Evolutionary conservation across 2,329 filamentous ascomycete genomes (phyloP).

Genomic region (Fusarium bulbicola): DNA sequence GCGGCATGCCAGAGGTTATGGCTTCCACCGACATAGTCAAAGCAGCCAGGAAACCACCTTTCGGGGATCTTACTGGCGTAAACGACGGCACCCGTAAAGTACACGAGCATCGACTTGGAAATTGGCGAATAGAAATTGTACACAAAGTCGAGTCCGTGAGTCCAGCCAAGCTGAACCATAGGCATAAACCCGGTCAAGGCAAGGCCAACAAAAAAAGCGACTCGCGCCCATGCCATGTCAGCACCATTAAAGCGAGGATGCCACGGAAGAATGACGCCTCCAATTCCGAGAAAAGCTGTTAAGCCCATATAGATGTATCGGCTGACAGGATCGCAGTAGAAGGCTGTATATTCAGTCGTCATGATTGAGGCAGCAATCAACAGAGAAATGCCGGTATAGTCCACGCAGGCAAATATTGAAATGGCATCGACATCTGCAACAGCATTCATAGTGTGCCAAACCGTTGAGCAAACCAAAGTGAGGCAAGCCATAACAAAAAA

Average conservation of each 20-base stretch:
- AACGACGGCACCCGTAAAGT: conserved; percentile 82
- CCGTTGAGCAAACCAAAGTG: conserved; percentile 91
- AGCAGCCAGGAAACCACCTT: conserved; percentile 89
- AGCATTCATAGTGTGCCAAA: conserved; percentile 99
- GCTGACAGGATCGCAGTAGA: conserved; percentile 93
- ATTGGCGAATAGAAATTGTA: conserved; percentile 89
- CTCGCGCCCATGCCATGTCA: conserved; percentile 93
- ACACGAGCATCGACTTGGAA: conserved; percentile 85
- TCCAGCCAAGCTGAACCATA: conserved; percentile 81
- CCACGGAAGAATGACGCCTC: conserved; percentile 93
- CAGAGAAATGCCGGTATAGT: conserved; percentile 97
- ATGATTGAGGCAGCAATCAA: conserved; percentile 96
- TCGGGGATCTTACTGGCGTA: conserved; percentile 95
- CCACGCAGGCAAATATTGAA: conserved; percentile 95
- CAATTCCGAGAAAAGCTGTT: conserved; percentile 83
- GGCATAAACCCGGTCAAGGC: conserved; percentile 90
- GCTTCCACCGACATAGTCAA: conserved; percentile 94
- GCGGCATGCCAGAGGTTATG: conserved; percentile 99
- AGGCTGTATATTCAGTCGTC: conserved; percentile 98
- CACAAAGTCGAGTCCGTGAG: conserved; percentile 83
- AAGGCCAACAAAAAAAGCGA: conserved; percentile 89
- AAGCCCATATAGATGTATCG: conserved; percentile 86
- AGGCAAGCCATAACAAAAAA: conserved; percentile 98
- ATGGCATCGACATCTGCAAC: conserved; percentile 90
- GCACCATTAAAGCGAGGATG: conserved; percentile 91